Evolutionary conservation across 2,329 filamentous ascomycete genomes (phyloP), one percentile per base, ranked within the genome.

Genomic region (Xylaria sp.): DNA sequence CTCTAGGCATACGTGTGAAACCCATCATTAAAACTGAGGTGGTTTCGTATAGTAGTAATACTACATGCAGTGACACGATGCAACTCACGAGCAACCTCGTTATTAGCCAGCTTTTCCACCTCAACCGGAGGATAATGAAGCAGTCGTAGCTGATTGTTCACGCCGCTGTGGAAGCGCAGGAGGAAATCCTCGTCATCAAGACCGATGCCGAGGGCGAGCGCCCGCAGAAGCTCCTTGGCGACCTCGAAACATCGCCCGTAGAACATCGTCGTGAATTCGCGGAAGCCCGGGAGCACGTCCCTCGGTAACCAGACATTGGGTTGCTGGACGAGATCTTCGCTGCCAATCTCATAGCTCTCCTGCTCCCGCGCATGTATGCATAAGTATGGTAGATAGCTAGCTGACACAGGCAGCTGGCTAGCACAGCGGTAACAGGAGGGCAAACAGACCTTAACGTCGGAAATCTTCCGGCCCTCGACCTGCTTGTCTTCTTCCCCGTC

Each of bases 71-170:
- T 4, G 20, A 17, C 45, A 15, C 1, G 13, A 42, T 36, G 31
- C 10, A 39, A 63, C 59, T 63, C 50, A 69, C 85, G 78, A 10
- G 83, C 80, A 42, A 82, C 79, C 17, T 77, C 71, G 13, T 81
- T 78, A 47, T 78, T 80, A 33, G 80, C 78, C 22, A 87, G 73
- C 39, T 79, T 79, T 36, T 78, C 77, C 5, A 80, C 81, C 29
- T 81, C 78, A 4, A 86, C 78, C 2, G 82, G 77, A 0, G 85
- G 84, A 66, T 88, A 90, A 73, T 90, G 87, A 17, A 90, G 77
- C 29, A 91, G 75, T 1, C 89, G 83, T 10, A 90, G 78, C 67
- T 89, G 87, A 68, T 88, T 87, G 70, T 88, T 84, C 63, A 84
- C 80, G 0, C 84, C 83, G 38, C 81, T 82, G 75, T 90, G 87